Percentiles rank a stretch among this genome's conserved stretches.
These are phyloP conservation scores for Ceratocystis colombiana DNA, from an alignment of 2,329 filamentous ascomycete species.

Conservation along the genomic window DNA sequence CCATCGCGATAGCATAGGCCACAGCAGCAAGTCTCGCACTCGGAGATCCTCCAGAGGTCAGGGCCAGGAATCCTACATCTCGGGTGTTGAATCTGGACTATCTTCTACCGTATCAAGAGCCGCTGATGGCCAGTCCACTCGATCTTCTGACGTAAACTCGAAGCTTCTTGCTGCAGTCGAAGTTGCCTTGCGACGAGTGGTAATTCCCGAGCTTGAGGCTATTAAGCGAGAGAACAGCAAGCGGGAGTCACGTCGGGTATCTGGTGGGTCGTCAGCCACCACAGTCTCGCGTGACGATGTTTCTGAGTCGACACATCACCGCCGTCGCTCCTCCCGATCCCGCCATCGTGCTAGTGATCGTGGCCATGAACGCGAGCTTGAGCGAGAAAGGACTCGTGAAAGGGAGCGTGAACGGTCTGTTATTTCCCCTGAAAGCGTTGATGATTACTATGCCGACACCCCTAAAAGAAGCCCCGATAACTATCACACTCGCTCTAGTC, in stretches of 20 bases:
- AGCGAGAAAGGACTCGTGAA: constrained; percentile 11
- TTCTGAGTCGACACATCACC: constrained; percentile 40
- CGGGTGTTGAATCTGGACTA: constrained; percentile 46
- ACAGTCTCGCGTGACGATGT: constrained; percentile 46
- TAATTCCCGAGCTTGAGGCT: constrained; percentile 82
- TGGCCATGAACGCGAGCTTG: constrained; percentile 2
- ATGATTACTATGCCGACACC: constrained; percentile 32
- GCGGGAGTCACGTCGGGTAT: constrained; percentile 56
- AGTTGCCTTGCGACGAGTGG: constrained; percentile 80
- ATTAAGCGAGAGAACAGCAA: constrained; percentile 84
- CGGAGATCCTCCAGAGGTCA: constrained; percentile 36
- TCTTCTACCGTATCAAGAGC: constrained; percentile 46
- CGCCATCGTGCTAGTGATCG: constrained; percentile 26
- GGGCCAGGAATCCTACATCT: constrained; percentile 44
- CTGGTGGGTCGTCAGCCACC: constrained; percentile 47
- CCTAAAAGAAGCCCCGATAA: constrained; percentile 39
- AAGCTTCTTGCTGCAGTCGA: constrained; percentile 85
- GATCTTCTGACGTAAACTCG: constrained; percentile 62
- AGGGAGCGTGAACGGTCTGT: constrained; percentile 38
- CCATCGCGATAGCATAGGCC: constrained; percentile 22
- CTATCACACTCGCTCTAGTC: constrained; percentile 34
- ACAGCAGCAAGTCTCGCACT: constrained; percentile 19
- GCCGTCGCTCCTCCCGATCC: constrained; percentile 46
- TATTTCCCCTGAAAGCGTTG: constrained; percentile 19
- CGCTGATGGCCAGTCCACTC: constrained; percentile 47